Evolutionary conservation across 116 monocot genomes (phyloP).

Genomic region (Posidonia oceanica): DNA sequence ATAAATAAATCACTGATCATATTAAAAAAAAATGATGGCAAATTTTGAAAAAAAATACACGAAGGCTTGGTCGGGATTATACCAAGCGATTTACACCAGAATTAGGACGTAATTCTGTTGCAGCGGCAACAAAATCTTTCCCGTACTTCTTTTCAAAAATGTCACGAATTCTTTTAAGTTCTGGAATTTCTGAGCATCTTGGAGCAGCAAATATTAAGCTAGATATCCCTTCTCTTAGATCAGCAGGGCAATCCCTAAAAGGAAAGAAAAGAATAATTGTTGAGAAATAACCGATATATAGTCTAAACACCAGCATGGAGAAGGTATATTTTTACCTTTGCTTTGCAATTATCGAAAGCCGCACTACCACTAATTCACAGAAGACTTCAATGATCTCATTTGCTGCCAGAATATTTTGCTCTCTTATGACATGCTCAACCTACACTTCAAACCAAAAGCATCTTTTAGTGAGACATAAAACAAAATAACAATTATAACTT

Average conservation of each 20-base stretch:
- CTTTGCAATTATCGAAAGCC: slow-evolving; percentile 80
- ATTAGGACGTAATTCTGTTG: slow-evolving; percentile 62
- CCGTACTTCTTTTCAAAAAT: slow-evolving; percentile 89
- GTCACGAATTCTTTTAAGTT: slow-evolving; percentile 58
- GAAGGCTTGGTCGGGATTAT: neutral
- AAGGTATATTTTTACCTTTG: slow-evolving; percentile 35
- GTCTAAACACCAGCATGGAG: neutral
- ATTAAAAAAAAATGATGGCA: no score
- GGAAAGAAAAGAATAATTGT: neutral
- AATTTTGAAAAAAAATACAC: neutral
- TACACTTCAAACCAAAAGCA: slow-evolving; percentile 17
- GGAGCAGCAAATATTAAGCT: slow-evolving; percentile 90
- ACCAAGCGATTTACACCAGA: slow-evolving; percentile 61
- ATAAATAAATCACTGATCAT: no score
- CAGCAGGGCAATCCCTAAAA: slow-evolving; percentile 71
- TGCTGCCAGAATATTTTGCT: slow-evolving; percentile 80
- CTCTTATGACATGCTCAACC: slow-evolving; percentile 93
- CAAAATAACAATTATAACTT: neutral
- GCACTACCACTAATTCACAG: slow-evolving; percentile 76
- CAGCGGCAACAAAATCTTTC: slow-evolving; percentile 80
- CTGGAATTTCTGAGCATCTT: slow-evolving; percentile 94
- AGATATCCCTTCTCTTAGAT: slow-evolving; percentile 82
- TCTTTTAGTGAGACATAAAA: neutral
- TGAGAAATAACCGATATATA: neutral
- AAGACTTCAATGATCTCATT: slow-evolving; percentile 91